Evolutionary conservation across 768 basidiomycete genomes (phyloP).

Genomic region (Hypsizygus marmoreus): DNA sequence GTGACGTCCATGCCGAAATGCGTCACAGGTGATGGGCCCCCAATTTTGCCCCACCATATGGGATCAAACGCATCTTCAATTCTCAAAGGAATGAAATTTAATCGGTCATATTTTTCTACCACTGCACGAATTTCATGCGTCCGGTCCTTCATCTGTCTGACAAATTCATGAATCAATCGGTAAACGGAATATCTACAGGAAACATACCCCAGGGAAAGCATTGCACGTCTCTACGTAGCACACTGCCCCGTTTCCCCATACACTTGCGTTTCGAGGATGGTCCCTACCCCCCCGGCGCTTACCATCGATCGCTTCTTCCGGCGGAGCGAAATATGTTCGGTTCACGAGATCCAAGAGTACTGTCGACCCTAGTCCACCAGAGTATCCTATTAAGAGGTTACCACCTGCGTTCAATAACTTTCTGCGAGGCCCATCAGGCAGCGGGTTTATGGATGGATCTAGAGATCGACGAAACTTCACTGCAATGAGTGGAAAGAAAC

Average conservation of each 20-base stretch:
- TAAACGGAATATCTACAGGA: not conserved
- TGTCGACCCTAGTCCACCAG: constrained; percentile 80
- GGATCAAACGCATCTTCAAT: constrained; percentile 76
- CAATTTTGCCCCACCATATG: constrained; percentile 62
- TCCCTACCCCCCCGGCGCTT: constrained; percentile 56
- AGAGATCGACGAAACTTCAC: constrained; percentile 66
- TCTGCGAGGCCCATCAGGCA: constrained; percentile 55
- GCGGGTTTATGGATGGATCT: constrained; percentile 63
- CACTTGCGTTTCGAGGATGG: constrained; percentile 62
- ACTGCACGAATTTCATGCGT: constrained; percentile 50
- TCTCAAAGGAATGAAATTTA: constrained; percentile 63
- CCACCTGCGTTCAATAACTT: constrained; percentile 67
- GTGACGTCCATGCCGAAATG: constrained; percentile 48
- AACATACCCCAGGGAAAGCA: constrained; percentile 62
- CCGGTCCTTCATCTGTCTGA: constrained; percentile 52
- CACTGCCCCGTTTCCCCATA: constrained; percentile 64
- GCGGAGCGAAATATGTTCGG: constrained; percentile 52
- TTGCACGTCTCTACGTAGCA: constrained; percentile 73
- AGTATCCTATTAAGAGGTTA: constrained; percentile 68
- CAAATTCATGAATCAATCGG: constrained; percentile 13
- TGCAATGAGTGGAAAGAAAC: constrained; percentile 64
- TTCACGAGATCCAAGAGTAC: constrained; percentile 70
- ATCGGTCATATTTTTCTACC: constrained; percentile 48
- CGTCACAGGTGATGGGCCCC: constrained; percentile 27
- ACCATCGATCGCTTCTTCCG: constrained; percentile 20